phyloP scores from a whole-genome alignment of 305 asterid genomes.

The Rubia tinctorum region DNA sequence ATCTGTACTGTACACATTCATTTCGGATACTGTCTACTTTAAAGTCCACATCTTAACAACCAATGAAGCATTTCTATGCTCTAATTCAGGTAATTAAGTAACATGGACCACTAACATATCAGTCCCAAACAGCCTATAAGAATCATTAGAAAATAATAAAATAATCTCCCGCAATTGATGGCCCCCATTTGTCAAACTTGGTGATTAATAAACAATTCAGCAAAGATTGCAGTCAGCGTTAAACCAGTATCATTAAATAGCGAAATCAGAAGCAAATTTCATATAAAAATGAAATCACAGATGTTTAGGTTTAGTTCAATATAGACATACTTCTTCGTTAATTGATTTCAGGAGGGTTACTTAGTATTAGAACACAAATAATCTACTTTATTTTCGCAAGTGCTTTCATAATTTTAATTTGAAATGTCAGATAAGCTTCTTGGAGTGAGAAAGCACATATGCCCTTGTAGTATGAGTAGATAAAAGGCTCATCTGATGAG shows the following conservation, averaged over 20 bases:
- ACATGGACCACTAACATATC: not conserved
- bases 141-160: not conserved
- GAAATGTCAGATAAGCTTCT: constrained; percentile 2
- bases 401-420: no score
- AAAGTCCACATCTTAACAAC: not conserved
- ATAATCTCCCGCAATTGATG: not conserved
- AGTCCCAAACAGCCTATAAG: not conserved
- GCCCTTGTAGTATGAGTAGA: not conserved
- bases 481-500: not conserved
- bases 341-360: not conserved
- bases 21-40: not conserved
- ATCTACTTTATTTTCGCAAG: not conserved
- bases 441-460: not conserved
- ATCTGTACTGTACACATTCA: not conserved
- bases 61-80: not conserved
- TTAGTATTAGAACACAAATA: not conserved
- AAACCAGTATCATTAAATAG: not conserved
- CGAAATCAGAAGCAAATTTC: not conserved
- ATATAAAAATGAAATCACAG: not conserved
- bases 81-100: not conserved
- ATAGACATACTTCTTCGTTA: not conserved
- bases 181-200: not conserved
- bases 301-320: not conserved
- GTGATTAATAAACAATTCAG: not conserved
- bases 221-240: not conserved